Evolutionary conservation across 31 red algal species (phyloP), one percentile per base, ranked within the genome.

Genomic region (Asparagopsis taxiformis): DNA sequence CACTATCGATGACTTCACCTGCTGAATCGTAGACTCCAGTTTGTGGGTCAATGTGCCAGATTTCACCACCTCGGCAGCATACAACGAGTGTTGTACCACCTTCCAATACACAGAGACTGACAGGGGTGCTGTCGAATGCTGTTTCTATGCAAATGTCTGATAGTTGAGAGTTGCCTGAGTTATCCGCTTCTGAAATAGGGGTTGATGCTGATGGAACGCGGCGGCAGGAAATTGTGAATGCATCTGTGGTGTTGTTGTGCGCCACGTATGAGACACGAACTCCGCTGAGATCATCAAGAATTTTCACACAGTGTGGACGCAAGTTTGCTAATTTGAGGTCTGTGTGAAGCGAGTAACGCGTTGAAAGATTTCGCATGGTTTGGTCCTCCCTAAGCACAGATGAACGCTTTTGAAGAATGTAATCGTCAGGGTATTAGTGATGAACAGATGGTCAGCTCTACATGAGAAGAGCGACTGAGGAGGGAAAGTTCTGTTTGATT

Each of bases 1-100:
- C 50, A 1, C 59, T 31, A 38, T 82, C 50, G 1, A 50, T 62
- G 51, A 82, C 77, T 51, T 82, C 77, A 8, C 64, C 77, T 19
- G 70, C 72, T 24, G 31, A 0, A 26, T 58, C 54, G 41, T 46
- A 46, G 8, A 13, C 41, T 6, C 8, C 41, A 9, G 41, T 46
- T 9, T 6, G 8, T 46, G 41, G 41, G 41, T 46, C 41, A 46
- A 46, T 46, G 41, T 13, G 41, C 41, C 41, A 46, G 41, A 46
- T 46, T 13, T 46, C 41, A 46, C 41, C 41, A 46, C 41, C 41
- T 9, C 41, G 6, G 41, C 41, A 46, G 41, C 6, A 46, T 9
- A 46, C 41, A 46, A 46, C 8, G 41, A 46, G 41, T 13, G 41
- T 9, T 6, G 41, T 13, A 46, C 41, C 41, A 13, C 41, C 41